Evolutionary conservation across 257 asterid species (phyloP), one percentile per base, ranked within the genome.

Genomic region (Parsonsia alboflavescens): DNA sequence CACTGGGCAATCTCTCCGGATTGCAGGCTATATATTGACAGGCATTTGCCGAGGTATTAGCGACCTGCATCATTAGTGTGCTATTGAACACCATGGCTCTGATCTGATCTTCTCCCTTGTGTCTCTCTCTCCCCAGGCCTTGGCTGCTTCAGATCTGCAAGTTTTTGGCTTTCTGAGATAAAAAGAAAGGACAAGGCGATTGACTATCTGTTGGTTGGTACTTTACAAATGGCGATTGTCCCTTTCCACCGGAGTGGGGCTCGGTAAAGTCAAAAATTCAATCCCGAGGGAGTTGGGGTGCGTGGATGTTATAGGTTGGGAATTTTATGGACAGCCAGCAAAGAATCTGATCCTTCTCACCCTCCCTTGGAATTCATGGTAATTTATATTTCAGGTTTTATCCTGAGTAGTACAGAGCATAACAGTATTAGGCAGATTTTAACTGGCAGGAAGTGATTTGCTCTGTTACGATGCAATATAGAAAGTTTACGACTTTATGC

Each of bases 21-120:
- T 91, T 91, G 87, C 97, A 93, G 5, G 95, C 94, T 70, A 93
- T 72, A 92, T 87, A 89, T 78, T 93, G 98, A 66, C 87, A 93
- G 4, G 81, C 84, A 17, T 87, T 73, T 2, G 96, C 97, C 64
- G 98, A 91, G 11, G 87, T 68, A 82, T 79, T 86, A 1, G 95
- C 97, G 74, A 91, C 96, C 45, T 81, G 84, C 49, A 80, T 89
- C 77, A 91, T 82, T 33, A 87, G 52, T 7, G 80, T 79, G 87
- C 90, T 86, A 85, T 82, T 93, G 76, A 91, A 85, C 72, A 91
- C 98, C 97, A 93, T 93, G 70, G 46, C 22, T 61, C 44, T 0
- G 61, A 54, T 48, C 69, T 33, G 39, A 33, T 33, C 39, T 33
- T 33, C 39, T 33, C 39, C 39, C 39, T 68, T 41, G 7, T 13